Base-by-base conservation (phyloP, 2,329 filamentous ascomycete species). In the Chrysoporthe puriensis region DNA sequence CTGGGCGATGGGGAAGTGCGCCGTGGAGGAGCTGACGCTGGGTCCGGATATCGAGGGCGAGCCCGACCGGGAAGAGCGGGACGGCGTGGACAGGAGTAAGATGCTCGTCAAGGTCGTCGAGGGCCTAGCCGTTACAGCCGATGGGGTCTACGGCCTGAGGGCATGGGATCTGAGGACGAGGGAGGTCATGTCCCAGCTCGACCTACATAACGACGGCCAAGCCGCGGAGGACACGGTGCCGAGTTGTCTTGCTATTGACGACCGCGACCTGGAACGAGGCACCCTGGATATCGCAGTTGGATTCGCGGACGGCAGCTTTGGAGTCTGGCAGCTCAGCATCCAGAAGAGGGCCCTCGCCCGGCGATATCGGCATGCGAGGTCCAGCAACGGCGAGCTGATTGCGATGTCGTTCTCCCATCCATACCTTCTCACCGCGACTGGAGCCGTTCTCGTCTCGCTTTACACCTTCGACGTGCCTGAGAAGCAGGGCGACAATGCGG, bases 1-100 rank as follows among this genome's bases (percentile, higher is more conserved):
- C 79, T 98, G 96, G 96, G 87, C 91, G 1, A 88, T 85, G 70
- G 96, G 95, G 0, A 89, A 87, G 72, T 97, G 93, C 74, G 90
- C 88, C 48, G 88, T 97, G 14, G 89, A 91, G 46, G 92, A 97
- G 77, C 86, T 97, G 42, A 84, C 80, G 84, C 64, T 80, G 70
- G 66, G 74, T 43, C 59, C 67, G 21, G 66, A 67, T 9, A 11
- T 42, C 1, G 62, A 66, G 32, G 59, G 18, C 3, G 34, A 48
- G 11, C 21, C 18, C 7, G n/a, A 11, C 16, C 5, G 4, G 11
- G 58, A 61, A 1, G 73, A 74, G 8, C n/a, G 69, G 60, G 52
- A 69, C 66, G n/a, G 70, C 3, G 32, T 26, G 2, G 71, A 68
- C 7, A 58, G 54, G 7, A 81, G 84, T 56, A 89, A 76, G 82